Evolutionary conservation across 2,329 filamentous ascomycete species (phyloP).

Genomic region (Rasamsonia emersonii): DNA sequence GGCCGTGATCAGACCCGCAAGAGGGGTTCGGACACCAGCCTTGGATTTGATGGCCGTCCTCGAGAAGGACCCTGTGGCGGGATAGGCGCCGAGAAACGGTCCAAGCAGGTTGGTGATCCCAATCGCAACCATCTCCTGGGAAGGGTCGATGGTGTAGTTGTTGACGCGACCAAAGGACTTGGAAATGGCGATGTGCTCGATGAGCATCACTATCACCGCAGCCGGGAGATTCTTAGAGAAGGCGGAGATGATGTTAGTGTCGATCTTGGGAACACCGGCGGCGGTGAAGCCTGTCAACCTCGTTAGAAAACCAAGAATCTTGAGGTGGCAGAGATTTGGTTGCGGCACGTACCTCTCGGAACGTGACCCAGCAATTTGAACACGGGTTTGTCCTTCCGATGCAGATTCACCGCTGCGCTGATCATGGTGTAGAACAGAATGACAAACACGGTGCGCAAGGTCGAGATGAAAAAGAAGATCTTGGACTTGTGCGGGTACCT

Average conservation of each 20-base stretch:
- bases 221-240: slow-evolving; percentile 70
- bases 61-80: slow-evolving; percentile 90
- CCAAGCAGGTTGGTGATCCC: slow-evolving; percentile 83
- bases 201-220: slow-evolving; percentile 84
- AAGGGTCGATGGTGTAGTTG: slow-evolving; percentile 92
- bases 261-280: slow-evolving; percentile 63
- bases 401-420: slow-evolving; percentile 72
- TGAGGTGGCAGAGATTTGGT: not conserved
- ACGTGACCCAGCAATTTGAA: slow-evolving; percentile 71
- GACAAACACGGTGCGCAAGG: slow-evolving; percentile 81
- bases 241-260: slow-evolving; percentile 54
- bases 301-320: slow-evolving; percentile 6
- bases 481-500: slow-evolving; percentile 62
- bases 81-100: slow-evolving; percentile 85
- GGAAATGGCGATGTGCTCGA: slow-evolving; percentile 94
- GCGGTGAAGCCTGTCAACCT: slow-evolving; percentile 60
- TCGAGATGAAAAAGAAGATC: slow-evolving; percentile 81
- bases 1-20: slow-evolving; percentile 83
- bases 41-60: slow-evolving; percentile 96
- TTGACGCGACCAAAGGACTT: slow-evolving; percentile 95
- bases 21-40: slow-evolving; percentile 83
- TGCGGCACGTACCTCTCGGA: slow-evolving; percentile 55
- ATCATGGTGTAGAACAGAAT: slow-evolving; percentile 89
- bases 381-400: slow-evolving; percentile 52
- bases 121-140: slow-evolving; percentile 91